These are phyloP conservation scores for Venturia oleaginea DNA, from an alignment of 2,329 filamentous ascomycete species.

Conservation along the genomic window DNA sequence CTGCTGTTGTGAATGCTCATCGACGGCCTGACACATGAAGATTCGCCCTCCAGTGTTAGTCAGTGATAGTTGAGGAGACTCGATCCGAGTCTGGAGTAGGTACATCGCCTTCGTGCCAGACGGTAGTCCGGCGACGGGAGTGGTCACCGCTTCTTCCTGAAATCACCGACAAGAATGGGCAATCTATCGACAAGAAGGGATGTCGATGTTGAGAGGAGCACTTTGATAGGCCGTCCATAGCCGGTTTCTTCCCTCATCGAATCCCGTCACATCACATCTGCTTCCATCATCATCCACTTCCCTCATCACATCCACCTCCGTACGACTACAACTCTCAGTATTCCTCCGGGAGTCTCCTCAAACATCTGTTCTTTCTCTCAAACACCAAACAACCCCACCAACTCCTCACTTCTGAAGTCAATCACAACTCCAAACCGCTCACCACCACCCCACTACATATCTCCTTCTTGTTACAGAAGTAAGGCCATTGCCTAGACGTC, in stretches of 20 bases:
- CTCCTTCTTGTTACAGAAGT: not conserved
- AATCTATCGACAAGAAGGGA: not conserved
- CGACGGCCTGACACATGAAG: not conserved
- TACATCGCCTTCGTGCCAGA: too few species aligned
- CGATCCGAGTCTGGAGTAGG: too few species aligned
- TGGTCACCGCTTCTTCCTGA: not conserved
- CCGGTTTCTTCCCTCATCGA: too few species aligned
- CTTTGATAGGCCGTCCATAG: not conserved
- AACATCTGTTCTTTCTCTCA: not conserved
- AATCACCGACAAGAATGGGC: not conserved
- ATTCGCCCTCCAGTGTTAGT: not conserved
- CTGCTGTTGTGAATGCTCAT: not conserved
- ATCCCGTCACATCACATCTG: not conserved
- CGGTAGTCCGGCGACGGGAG: too few species aligned
- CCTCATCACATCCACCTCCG: not conserved
- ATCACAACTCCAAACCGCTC: not conserved
- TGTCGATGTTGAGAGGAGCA: not conserved
- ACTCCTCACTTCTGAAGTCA: not conserved
- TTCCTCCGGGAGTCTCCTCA: not conserved
- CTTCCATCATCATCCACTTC: too few species aligned
- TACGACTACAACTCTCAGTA: too few species aligned
- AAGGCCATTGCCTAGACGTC: conserved; percentile 49
- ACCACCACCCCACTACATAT: not conserved
- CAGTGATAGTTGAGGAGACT: not conserved
- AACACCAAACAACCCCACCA: not conserved